Evolutionary conservation across 257 asterid species (phyloP).

Genomic region (Nicotiana sylvestris): DNA sequence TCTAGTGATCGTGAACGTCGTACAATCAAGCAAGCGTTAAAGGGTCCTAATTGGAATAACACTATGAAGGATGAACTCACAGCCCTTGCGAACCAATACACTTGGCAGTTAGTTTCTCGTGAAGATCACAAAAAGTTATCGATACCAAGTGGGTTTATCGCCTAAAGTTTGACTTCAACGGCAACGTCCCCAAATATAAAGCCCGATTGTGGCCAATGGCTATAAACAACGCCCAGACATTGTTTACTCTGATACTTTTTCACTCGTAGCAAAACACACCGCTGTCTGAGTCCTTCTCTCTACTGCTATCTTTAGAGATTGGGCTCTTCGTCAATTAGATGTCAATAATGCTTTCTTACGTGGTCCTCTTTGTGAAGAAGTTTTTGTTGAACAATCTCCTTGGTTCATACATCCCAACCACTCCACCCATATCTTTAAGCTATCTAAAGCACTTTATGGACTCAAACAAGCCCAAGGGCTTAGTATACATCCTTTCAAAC

Average conservation of each 20-base stretch:
- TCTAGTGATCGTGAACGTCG: neutral
- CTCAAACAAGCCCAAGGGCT: neutral
- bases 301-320: neutral
- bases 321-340: neutral
- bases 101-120: neutral
- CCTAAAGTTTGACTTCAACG: neutral
- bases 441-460: neutral
- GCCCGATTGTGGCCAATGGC: neutral
- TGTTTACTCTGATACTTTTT: neutral
- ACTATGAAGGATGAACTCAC: neutral
- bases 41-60: neutral
- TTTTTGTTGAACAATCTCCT: neutral
- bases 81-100: neutral
- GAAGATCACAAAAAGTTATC: neutral
- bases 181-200: neutral
- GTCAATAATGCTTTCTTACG: too few relatives aligned
- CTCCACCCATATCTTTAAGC: neutral
- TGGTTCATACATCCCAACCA: neutral
- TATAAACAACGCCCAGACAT: neutral
- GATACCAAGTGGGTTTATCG: neutral
- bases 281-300: neutral
- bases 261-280: neutral
- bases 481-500: neutral
- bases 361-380: neutral
- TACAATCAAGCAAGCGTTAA: neutral